phyloP scores from a whole-genome alignment of 1,284 basidiomycete species.

The Xerocomus nothofagi region DNA sequence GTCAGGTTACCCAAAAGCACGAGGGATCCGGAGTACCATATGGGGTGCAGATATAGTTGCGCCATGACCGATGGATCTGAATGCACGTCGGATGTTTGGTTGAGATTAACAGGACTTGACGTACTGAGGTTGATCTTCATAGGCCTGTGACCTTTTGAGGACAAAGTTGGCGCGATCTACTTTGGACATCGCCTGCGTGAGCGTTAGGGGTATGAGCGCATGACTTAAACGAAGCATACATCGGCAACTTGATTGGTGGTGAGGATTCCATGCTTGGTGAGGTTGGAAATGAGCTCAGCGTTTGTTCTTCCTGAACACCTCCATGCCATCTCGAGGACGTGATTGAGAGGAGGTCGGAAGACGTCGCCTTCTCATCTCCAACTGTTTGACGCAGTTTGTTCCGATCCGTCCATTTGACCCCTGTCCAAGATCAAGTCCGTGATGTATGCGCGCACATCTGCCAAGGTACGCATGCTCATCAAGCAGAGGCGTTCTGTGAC shows the following conservation, averaged over 20 bases:
- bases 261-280: constrained; percentile 57
- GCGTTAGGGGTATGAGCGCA: neutral
- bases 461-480: constrained; percentile 23
- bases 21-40: constrained; percentile 57
- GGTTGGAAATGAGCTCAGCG: constrained; percentile 69
- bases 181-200: constrained; percentile 61
- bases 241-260: constrained; percentile 48
- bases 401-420: constrained; percentile 3
- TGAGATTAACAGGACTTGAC: neutral
- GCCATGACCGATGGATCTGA: constrained; percentile 70
- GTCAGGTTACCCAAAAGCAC: neutral
- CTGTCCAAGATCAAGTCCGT: too few species aligned
- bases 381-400: constrained; percentile 19
- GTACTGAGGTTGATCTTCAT: constrained; percentile 80
- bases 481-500: neutral
- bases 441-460: constrained; percentile 34
- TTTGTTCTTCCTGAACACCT: constrained; percentile 69
- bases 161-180: constrained; percentile 81
- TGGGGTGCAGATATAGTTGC: constrained; percentile 92
- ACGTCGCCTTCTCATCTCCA: too few species aligned
- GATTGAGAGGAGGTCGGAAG: too few species aligned
- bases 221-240: constrained; percentile 34
- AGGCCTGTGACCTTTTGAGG: constrained; percentile 52
- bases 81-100: neutral
- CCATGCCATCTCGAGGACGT: constrained; percentile 73